phyloP scores from a whole-genome alignment of 2,329 filamentous ascomycete species.

The Ceratocystis variospora region DNA sequence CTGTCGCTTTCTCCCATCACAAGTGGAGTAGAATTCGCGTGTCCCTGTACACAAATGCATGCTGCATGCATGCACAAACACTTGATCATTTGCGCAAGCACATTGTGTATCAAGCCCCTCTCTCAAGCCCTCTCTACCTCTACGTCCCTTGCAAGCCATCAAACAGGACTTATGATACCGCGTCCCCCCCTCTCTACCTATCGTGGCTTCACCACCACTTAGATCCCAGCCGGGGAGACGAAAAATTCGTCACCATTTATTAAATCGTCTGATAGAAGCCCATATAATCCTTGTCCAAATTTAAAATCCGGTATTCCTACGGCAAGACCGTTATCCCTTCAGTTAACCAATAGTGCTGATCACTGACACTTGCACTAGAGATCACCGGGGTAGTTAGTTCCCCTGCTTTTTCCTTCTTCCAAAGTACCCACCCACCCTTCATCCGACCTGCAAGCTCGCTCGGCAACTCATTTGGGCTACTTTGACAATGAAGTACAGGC shows the following conservation, averaged over 20 bases:
- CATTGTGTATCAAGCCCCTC: no score
- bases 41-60: neutral
- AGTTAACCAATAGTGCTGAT: constrained; percentile 7
- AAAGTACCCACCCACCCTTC: neutral
- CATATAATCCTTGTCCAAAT: neutral
- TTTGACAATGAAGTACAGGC: neutral
- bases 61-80: neutral
- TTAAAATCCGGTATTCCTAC: neutral
- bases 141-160: neutral
- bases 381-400: neutral
- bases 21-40: no score
- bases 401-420: neutral
- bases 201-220: no score
- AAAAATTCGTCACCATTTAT: neutral
- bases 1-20: neutral
- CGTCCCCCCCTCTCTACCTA: no score
- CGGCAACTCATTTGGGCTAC: neutral
- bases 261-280: neutral
- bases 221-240: no score
- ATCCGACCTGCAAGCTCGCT: neutral
- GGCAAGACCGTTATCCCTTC: constrained; percentile 5
- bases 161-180: no score
- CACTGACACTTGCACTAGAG: neutral
- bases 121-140: neutral
- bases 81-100: no score